Evolutionary conservation across 495 filamentous ascomycete species (phyloP), one percentile per base, ranked within the genome.

Genomic region (Penicillium lividum): DNA sequence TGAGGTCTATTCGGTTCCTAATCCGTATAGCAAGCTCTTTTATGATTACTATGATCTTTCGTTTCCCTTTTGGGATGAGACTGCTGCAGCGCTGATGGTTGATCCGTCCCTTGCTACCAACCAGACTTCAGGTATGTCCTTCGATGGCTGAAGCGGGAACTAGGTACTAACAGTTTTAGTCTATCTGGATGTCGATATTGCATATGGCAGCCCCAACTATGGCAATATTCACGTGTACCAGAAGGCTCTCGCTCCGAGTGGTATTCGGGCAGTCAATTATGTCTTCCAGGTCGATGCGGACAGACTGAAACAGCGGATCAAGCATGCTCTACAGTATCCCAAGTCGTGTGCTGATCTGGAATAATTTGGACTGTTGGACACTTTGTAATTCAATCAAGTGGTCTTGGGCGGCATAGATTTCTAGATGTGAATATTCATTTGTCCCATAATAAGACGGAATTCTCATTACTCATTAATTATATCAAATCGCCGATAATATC

Each of bases 51-150:
- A 76, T 42, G 68, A 66, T 11, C 67, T 68, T 5, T 58, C 53
- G 0, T 70, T 75, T 30, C 74, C 74, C 4, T 71, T 76, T 44
- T 76, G 73, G 73, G 73, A 76, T 55, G 74, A 76, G 57, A 77
- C 72, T 16, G 73, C 73, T 5, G 72, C 72, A 11, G 72, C 71
- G 0, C 46, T 74, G 9, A 73, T 75, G 70, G 72, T 68, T 45
- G 72, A 66, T 51, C 69, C 66, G 9, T 61, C 63, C 0, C 47
- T 72, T 31, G 71, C 70, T 25, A 61, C 59, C 7, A 71, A 71
- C 29, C 58, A 63, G 31, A 68, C 68, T 11, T 64, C 66, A 27
- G 68, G 66, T 71, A 55, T 25, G 64, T 59, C 22, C 42, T 15
- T 45, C 5, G 7, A 16, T 30, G 30, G 11, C 6, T 8, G 22